Conservation (phyloP, 164 flowering plant species). For the Magnolia officinalis region DNA sequence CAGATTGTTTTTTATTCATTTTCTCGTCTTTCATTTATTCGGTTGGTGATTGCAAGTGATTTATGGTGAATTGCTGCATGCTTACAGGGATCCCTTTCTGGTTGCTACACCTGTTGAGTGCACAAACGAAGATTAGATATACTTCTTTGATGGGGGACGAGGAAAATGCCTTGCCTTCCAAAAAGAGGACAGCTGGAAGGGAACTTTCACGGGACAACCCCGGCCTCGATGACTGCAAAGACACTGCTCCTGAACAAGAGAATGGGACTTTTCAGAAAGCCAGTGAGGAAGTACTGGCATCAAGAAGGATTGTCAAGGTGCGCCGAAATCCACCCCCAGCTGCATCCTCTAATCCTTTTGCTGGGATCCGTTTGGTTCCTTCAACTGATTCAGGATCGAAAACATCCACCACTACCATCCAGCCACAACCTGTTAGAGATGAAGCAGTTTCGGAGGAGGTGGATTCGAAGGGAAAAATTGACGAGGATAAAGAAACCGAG, state of each 20-base stretch:
- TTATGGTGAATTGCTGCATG: neutral
- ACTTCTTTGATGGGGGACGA: slow-evolving; percentile 56
- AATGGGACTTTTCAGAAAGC: slow-evolving; percentile 81
- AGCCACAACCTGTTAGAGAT: slow-evolving; percentile 19
- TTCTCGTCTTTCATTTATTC: neutral
- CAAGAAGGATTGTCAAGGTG: slow-evolving; percentile 84
- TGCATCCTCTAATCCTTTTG: slow-evolving; percentile 75
- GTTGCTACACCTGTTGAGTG: neutral
- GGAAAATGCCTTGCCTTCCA: slow-evolving; percentile 58
- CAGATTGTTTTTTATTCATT: neutral
- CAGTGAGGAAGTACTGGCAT: slow-evolving; percentile 82
- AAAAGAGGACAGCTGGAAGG: slow-evolving; percentile 87
- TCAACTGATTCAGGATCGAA: slow-evolving; percentile 11
- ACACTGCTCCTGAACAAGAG: slow-evolving; percentile 49
- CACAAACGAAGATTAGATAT: neutral
- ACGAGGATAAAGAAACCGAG: slow-evolving; percentile 24
- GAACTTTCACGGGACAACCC: slow-evolving; percentile 77
- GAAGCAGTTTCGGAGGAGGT: slow-evolving; percentile 20
- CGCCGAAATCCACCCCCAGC: slow-evolving; percentile 46
- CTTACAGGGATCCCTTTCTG: neutral
- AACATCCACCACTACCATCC: neutral
- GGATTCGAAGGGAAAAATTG: slow-evolving; percentile 8
- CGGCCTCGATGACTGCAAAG: slow-evolving; percentile 71
- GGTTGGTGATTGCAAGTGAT: neutral
- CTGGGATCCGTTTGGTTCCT: slow-evolving; percentile 57